Evolutionary conservation across 805 yeast species (phyloP), one percentile per base, ranked within the genome.

Genomic region (Myxozyma nipponensis): DNA sequence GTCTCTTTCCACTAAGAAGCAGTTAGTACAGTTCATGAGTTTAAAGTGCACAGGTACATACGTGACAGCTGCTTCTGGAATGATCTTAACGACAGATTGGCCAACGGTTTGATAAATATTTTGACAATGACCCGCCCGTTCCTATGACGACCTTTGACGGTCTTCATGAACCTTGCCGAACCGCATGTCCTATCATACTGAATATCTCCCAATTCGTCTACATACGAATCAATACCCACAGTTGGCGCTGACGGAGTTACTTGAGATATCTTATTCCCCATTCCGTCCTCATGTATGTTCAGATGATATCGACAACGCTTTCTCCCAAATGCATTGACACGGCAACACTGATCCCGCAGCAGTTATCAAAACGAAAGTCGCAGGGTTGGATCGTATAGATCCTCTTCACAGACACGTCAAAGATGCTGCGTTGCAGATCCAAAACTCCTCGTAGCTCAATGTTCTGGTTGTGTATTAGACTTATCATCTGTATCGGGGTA

Each of bases 161-260:
- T 84, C 66, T 89, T 90, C 50, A 91, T 74, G 66, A 90, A 90
- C 46, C 96, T 75, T 7, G 95, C 82, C 41, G 89, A 81, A 50
- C 89, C 88, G 41, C 89, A 69, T 39, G 85, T 83, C 47, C 82
- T 79, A 1, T 83, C 74, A 64, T 87, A 91, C 60, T 86, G 91
- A 36, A 85, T 74, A 53, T 82, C 81, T 22, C 81, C 81, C 9
- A 91, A 72, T 39, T 86, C 87, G 62, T 89, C 89, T 25, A 91
- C 78, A 60, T 90, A 91, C 1, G 97, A 90, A 21, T 91, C 88
- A 1, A 89, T 76, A 4, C 95, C 96, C 61, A 91, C 86, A 1
- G 96, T 86, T 2, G 95, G 89, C 1, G 95, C 88, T 2, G 95
- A 82, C 10, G 96, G 96, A 7, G 96, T 86, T 65, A 88, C 70